Evolutionary conservation across 345 rosid species (phyloP), one percentile per base, ranked within the genome.

Genomic region (Pelargonium nanum): DNA sequence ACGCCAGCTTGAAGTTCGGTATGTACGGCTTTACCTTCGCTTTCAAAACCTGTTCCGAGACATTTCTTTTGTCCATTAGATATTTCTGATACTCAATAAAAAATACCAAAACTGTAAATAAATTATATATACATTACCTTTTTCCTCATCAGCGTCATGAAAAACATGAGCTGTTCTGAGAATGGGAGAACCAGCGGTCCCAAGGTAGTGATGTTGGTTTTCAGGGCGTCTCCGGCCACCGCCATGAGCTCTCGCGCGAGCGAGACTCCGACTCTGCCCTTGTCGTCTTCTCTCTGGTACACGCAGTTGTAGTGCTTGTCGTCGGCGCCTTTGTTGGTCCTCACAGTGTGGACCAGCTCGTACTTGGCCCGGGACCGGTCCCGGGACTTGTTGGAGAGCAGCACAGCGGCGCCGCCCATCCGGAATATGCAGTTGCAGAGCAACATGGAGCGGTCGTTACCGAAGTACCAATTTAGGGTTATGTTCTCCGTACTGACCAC

Each of bases 141-240:
- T 53, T 24, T 64, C 2, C 44, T 55, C 24, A 64, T 44, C 24
- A 64, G 44, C 24, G 67, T 55, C 20, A 59, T 44, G 24, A 64
- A 64, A 44, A 64, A 64, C 34, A 56, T 53, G 22, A 64, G 34
- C 25, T 64, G 67, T 19, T 64, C 67, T 7, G 61, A 64, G 55
- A 64, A 55, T 25, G 67, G 67, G 55, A 64, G 56, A 24, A 64
- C 67, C 22, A 64, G 67, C 23, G 67, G 67, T 25, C 67, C 67
- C 22, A 64, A 48, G 53, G 67, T 64, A n/a, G n/a, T n/a, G n/a
- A n/a, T n/a, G n/a, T n/a, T n/a, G n/a, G n/a, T n/a, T n/a, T n/a
- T n/a, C n/a, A 55, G 60, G 55, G 67, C 60, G 56, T 64, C 60
- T 15, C 67, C 67, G 24, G 61, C 67, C 19, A 64, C 67, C n/a